These are phyloP conservation scores for Stachybotrys chlorohalonatus DNA, from an alignment of 2,329 filamentous ascomycete genomes.

Conservation along the genomic window DNA sequence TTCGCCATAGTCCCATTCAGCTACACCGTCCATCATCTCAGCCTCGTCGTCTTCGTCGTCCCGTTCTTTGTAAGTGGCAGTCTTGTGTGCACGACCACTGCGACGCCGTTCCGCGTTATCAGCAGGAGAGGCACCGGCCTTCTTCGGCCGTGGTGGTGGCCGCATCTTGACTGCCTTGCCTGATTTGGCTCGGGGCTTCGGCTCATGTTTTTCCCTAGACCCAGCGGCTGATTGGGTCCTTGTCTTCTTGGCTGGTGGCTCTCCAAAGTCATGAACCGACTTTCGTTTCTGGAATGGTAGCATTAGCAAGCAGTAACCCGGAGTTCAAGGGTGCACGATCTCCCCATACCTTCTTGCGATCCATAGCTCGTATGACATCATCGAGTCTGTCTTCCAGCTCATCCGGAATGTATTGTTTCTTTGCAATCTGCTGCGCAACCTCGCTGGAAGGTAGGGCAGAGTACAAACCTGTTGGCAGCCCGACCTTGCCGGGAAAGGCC, in stretches of 20 bases:
- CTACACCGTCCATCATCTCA: slow-evolving; percentile 53
- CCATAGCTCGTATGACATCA: slow-evolving; percentile 51
- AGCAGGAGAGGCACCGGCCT: slow-evolving; percentile 16
- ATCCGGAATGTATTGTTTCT: slow-evolving; percentile 75
- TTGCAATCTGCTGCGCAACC: slow-evolving; percentile 74
- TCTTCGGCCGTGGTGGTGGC: slow-evolving; percentile 15
- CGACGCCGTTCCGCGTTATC: slow-evolving; percentile 41
- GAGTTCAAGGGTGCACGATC: background rate
- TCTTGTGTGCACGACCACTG: slow-evolving; percentile 41
- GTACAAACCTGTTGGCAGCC: slow-evolving; percentile 73
- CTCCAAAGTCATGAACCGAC: slow-evolving; percentile 38
- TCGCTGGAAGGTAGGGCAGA: slow-evolving; percentile 65
- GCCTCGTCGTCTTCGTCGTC: slow-evolving; percentile 50
- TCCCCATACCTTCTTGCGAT: slow-evolving; percentile 59
- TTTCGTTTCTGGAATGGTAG: slow-evolving; percentile 43
- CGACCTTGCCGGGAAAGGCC: slow-evolving; percentile 71
- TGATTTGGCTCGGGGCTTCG: slow-evolving; percentile 13
- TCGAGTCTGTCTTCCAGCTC: slow-evolving; percentile 70
- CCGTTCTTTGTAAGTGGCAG: slow-evolving; percentile 45
- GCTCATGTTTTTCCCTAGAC: slow-evolving; percentile 24
- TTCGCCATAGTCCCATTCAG: slow-evolving; percentile 45
- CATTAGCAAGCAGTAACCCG: slow-evolving; percentile 11
- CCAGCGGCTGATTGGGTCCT: slow-evolving; percentile 27
- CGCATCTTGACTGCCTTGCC: slow-evolving; percentile 24
- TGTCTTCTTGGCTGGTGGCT: slow-evolving; percentile 30